Conservation (phyloP, 2,329 filamentous ascomycete species). For the Aspergillus arachidicola region DNA sequence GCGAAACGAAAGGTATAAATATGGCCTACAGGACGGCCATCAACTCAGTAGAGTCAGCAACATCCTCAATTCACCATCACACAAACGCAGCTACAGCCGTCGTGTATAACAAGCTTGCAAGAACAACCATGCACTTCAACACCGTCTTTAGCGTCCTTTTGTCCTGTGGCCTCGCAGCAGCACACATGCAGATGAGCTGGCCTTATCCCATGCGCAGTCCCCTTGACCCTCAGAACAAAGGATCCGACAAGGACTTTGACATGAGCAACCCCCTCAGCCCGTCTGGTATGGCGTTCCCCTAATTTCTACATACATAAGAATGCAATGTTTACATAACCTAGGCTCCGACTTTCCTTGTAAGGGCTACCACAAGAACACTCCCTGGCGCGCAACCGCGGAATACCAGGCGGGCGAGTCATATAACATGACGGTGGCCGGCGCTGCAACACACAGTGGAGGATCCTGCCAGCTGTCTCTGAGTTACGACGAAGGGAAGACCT, state of each 20-base stretch:
- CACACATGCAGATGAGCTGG: constrained; percentile 56
- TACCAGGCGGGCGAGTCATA: constrained; percentile 64
- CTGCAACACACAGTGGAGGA: constrained; percentile 65
- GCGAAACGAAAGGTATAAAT: background rate
- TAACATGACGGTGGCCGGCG: constrained; percentile 63
- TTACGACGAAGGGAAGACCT: constrained; percentile 68
- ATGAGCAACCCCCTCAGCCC: constrained; percentile 65
- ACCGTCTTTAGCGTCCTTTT: background rate
- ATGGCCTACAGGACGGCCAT: background rate
- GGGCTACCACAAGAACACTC: constrained; percentile 55
- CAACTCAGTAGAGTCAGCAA: background rate
- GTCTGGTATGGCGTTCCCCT: constrained; percentile 28
- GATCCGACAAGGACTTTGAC: constrained; percentile 62
- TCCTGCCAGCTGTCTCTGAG: constrained; percentile 74
- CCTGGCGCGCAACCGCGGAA: constrained; percentile 56
- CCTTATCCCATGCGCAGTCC: constrained; percentile 54
- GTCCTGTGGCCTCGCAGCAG: constrained; percentile 8
- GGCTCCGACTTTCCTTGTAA: constrained; percentile 73
- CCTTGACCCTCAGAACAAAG: constrained; percentile 43
- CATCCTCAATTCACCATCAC: background rate
- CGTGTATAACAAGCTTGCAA: background rate
- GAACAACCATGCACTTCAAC: constrained; percentile 8
- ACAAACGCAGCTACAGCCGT: background rate
- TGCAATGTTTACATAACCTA: background rate
- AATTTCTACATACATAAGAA: too few species aligned